Evolutionary conservation across 805 yeast species (phyloP), one percentile per base, ranked within the genome.

Genomic region (Candida xiaguanensis): DNA sequence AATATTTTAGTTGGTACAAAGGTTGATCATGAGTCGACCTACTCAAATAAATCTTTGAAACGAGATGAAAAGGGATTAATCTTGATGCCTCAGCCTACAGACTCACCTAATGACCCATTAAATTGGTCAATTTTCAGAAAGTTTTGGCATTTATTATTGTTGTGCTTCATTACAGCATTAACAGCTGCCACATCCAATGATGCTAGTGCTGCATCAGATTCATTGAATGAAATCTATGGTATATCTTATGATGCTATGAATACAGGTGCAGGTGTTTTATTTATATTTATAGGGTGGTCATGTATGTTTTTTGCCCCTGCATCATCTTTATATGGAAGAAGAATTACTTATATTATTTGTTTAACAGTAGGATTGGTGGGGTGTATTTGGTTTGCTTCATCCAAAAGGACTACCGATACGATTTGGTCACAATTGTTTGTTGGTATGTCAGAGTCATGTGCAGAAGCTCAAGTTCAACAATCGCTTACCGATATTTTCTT

Each of bases 161-260:
- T 74, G 15, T 59, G 67, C 4, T 52, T 65, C 31, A 56, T 72
- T 28, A 70, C 76, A 0, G 74, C 70, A 0, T 65, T 71, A 37
- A 64, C 76, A 0, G 74, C 77, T 3, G 79, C 78, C 2, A 57
- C 72, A n/a, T 59, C 76, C 17, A 74, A 74, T 48, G 70, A 67
- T 49, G 74, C 77, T 14, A 70, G 74, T 13, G 67, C 76, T 1
- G 65, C 70, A 3, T 75, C 70, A 36, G 77, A 70, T 42, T 59
- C 69, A 1, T 57, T 74, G 18, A 71, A 73, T 47, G 63, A 52
- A 18, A 31, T 52, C 3, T 71, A 71, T 36, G 69, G 67, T 3
- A 64, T 74, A 36, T 59, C 70, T n/a, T 74, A 74, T 47, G 66
- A 58, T 37, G 61, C 72, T 18, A 65, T 72, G 63, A 74, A 72